These are phyloP conservation scores for Diplodia corticola DNA, from an alignment of 2,329 filamentous ascomycete genomes.

Conservation along the genomic window DNA sequence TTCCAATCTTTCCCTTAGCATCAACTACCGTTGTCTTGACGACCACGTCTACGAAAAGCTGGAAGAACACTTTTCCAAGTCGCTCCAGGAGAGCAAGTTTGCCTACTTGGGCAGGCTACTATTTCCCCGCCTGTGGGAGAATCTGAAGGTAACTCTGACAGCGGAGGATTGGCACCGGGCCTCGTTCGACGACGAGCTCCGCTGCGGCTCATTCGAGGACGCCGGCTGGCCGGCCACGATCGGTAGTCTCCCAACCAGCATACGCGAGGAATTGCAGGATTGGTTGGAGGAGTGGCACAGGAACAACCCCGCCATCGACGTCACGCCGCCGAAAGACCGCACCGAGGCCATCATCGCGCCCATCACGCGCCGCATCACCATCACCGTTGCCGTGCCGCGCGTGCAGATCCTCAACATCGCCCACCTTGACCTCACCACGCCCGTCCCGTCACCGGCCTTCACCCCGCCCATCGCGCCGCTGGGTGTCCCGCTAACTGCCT, in stretches of 20 bases:
- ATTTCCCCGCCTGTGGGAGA: slow-evolving; percentile 50
- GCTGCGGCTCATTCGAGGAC: slow-evolving; percentile 53
- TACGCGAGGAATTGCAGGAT: slow-evolving; percentile 46
- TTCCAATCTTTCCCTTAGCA: slow-evolving; percentile 61
- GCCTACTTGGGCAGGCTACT: slow-evolving; percentile 52
- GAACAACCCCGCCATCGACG: slow-evolving; percentile 30
- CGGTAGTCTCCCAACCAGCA: slow-evolving; percentile 49
- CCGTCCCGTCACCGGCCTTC: slow-evolving; percentile 31
- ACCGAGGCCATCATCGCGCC: slow-evolving; percentile 35
- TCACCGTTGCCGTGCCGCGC: slow-evolving; percentile 86
- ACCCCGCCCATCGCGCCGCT: slow-evolving; percentile 51
- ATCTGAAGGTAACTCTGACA: slow-evolving; percentile 48
- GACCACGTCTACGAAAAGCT: slow-evolving; percentile 64
- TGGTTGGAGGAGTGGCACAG: slow-evolving; percentile 62
- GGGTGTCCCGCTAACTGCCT: slow-evolving; percentile 66
- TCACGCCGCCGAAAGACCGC: slow-evolving; percentile 29
- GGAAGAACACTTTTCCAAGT: slow-evolving; percentile 47
- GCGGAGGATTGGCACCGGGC: slow-evolving; percentile 55
- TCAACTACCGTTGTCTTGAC: slow-evolving; percentile 75
- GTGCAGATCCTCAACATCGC: slow-evolving; percentile 81
- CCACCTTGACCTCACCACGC: slow-evolving; percentile 58
- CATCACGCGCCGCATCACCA: slow-evolving; percentile 65
- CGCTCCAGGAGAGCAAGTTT: slow-evolving; percentile 51
- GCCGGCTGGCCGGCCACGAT: slow-evolving; percentile 57
- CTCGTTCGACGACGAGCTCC: slow-evolving; percentile 54